Evolutionary conservation across 164 flowering plant species (phyloP), one percentile per base, ranked within the genome.

Genomic region (Annona cherimola): DNA sequence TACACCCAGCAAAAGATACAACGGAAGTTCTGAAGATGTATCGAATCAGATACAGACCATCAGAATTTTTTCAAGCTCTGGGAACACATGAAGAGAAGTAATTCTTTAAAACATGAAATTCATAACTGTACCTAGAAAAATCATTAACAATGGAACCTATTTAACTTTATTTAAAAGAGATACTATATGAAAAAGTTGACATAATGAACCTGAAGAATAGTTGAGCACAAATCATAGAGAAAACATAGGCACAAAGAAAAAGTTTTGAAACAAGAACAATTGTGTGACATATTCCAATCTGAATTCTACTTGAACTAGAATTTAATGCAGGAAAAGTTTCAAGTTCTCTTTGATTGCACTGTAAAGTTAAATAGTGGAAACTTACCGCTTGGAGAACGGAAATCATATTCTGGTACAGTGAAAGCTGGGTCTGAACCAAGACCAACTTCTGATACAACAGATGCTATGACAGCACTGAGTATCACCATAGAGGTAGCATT

Each of bases 401-500:
- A 92, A 80, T 92, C 97, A 82, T 92, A 94, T 6, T 81, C 84
- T 2, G 97, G 97, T 63, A 94, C 97, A 73, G 83, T 91, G 79
- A 94, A 94, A 42, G 99, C 93, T 9, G 97, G 99, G 74, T 88
- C 84, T 67, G 96, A 85, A 61, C 99, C 99, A 70, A 94, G 92
- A 75, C 97, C 97, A 68, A 90, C 76, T 83, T 90, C 90, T 73
- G 99, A 89, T 61, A 92, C 81, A 63, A 89, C 89, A 57, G 97
- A 90, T 77, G 97, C 95, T 79, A 87, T 86, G 11, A 92, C 99
- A 66, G 99, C 90, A 81, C 97, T 92, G 50, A 94, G 91, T 80
- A 92, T 94, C 68, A 94, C 97, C 91, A 88, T 88, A 40, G 99
- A 92, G 70, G 99, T 94, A 63, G 97, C 86, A 77, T 91, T 89